Evolutionary conservation across 2,329 filamentous ascomycete species (phyloP).

Genomic region (Epichloe elymi): DNA sequence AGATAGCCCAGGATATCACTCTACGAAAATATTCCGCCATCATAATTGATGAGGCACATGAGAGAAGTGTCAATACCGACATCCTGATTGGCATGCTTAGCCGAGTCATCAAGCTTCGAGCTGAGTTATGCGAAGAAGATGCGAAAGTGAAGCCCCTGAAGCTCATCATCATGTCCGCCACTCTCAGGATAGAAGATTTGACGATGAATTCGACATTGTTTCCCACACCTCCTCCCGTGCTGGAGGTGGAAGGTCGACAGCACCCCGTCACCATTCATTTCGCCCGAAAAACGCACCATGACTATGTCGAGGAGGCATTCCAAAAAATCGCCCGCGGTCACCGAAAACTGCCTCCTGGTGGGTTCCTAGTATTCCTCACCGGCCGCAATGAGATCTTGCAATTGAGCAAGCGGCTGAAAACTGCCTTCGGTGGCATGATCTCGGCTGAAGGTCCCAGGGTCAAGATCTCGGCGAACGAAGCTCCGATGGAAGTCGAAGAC

Average conservation of each 20-base stretch:
- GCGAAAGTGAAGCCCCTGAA: constrained; percentile 66
- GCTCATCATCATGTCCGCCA: constrained; percentile 96
- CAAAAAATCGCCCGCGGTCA: constrained; percentile 72
- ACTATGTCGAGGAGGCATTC: constrained; percentile 86
- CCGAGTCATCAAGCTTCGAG: constrained; percentile 73
- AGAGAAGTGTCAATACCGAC: constrained; percentile 94
- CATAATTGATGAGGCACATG: constrained; percentile 93
- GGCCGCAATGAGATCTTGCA: constrained; percentile 83
- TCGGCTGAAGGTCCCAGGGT: constrained; percentile 51
- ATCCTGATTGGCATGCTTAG: constrained; percentile 97
- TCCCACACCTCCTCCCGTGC: constrained; percentile 59
- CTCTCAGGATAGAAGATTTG: constrained; percentile 79
- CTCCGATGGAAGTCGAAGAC: constrained; percentile 73
- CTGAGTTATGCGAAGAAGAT: constrained; percentile 61
- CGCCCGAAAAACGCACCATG: constrained; percentile 63
- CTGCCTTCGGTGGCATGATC: constrained; percentile 47
- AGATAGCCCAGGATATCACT: constrained; percentile 80
- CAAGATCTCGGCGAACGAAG: constrained; percentile 62
- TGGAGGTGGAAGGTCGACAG: constrained; percentile 85
- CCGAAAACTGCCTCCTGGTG: constrained; percentile 76
- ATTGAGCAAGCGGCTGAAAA: constrained; percentile 66
- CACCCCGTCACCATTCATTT: constrained; percentile 87
- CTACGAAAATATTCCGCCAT: constrained; percentile 85
- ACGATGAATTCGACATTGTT: constrained; percentile 76
- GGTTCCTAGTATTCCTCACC: constrained; percentile 87